Evolutionary conservation across 371 early-diverging fungal species (phyloP), one percentile per base, ranked within the genome.

Genomic region (Rhizopus delemar): DNA sequence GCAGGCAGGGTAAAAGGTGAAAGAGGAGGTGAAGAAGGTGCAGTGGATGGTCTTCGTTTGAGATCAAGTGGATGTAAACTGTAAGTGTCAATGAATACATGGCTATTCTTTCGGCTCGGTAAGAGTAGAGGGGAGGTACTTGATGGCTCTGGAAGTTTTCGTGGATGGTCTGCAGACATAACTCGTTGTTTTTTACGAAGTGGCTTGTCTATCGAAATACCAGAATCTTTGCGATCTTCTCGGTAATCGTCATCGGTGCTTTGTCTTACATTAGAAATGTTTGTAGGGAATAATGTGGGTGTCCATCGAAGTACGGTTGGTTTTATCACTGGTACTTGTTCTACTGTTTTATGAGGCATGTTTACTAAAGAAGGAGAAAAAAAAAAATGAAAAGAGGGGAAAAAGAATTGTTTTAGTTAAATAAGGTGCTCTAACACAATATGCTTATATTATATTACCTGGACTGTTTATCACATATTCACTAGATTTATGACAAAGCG

Each of bases 291-390:
- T 46, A 51, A 52, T 32, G 59, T 64, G 53, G 71, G 63, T 51
- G 63, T 53, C 77, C 74, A 77, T 65, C 71, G 60, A 15, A 70
- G 36, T 6, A 71, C 75, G 3, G 73, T 74, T 56, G 78, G 78
- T 69, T 72, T 74, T 11, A 78, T 78, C 33, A 72, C 61, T 57
- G 78, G 75, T 33, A 71, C 66, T 59, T 71, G 59, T 16, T 48
- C 36, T 31, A 59, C 33, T 48, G 43, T 65, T 43, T 51, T 53
- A n/a, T 34, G 28, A 51, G 6, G 41, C 13, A 50, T 32, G 0
- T 16, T 52, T 11, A 3, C 29, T 31, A 29, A 11, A 16, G 6
- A 22, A 22, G 2, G 31, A 41, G 22, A 22, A 22, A 22, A 22
- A 22, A 22, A 22, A 22, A 22, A 22, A 22, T 22, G 22, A 22